phyloP scores from a whole-genome alignment of 2,329 filamentous ascomycete species.

The Passalora sequoiae region DNA sequence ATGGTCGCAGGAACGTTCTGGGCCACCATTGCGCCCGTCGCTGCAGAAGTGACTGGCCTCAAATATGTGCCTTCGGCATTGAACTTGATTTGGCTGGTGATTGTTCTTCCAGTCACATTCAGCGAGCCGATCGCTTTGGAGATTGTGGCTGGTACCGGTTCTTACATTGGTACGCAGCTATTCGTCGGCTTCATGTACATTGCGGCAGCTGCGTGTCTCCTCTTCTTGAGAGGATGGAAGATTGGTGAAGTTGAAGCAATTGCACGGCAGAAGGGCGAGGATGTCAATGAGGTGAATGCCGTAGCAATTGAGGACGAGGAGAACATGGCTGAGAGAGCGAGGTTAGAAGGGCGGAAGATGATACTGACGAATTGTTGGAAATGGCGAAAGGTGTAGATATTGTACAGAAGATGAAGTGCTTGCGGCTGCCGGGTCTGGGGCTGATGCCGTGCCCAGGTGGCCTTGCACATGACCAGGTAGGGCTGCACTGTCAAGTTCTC shows the following conservation, averaged over 20 bases:
- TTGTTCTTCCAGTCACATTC: slow-evolving; percentile 66
- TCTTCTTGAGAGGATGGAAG: slow-evolving; percentile 57
- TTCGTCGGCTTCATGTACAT: slow-evolving; percentile 60
- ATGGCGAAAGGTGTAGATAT: slow-evolving; percentile 33
- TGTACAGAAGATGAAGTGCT: neutral
- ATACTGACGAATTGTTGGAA: slow-evolving; percentile 28
- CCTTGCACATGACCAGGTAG: no score
- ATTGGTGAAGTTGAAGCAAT: slow-evolving; percentile 49
- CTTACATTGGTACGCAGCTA: slow-evolving; percentile 55
- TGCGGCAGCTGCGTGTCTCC: slow-evolving; percentile 50
- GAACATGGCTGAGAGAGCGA: slow-evolving; percentile 18
- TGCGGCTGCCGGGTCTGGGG: no score
- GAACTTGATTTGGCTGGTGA: slow-evolving; percentile 65
- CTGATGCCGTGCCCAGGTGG: no score
- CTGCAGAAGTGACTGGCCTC: slow-evolving; percentile 68
- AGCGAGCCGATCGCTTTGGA: slow-evolving; percentile 53
- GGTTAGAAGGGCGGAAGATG: slow-evolving; percentile 23
- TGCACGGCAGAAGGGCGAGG: slow-evolving; percentile 31
- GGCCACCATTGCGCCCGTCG: slow-evolving; percentile 60
- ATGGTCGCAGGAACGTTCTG: slow-evolving; percentile 66
- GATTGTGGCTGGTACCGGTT: slow-evolving; percentile 46
- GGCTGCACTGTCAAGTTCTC: no score
- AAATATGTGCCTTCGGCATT: slow-evolving; percentile 63
- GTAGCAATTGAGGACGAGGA: slow-evolving; percentile 22
- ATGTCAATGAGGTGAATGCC: slow-evolving; percentile 24